Base-by-base conservation (phyloP, 2,329 filamentous ascomycete species). In the Madurella mycetomatis region DNA sequence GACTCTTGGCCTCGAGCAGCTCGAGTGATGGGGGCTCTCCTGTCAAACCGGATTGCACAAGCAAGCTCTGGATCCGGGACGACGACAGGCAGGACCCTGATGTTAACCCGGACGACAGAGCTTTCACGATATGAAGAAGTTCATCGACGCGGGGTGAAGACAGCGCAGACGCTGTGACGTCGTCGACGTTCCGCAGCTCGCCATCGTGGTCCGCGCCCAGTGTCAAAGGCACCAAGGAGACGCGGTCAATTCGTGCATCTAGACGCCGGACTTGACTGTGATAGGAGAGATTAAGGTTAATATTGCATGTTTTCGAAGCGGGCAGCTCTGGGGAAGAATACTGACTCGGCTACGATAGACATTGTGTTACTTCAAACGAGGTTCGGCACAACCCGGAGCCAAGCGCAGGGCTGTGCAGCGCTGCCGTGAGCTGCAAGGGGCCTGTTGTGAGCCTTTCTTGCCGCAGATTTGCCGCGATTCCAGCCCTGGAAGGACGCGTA, bases 61-160 rank as follows among this genome's bases (percentile, higher is more conserved):
- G 76, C 32, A 91, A 73, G 13, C 72, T 70, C 55, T 78, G 77
- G 55, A 95, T 82, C 19, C 79, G 79, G 51, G 75, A 72, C 18
- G 82, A 69, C 2, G 82, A 72, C n/a, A 91, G 72, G 7, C 88
- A 73, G 32, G 83, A 75, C 49, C 80, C 78, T 5, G 85, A 82
- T 2, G 83, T 82, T 1, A 86, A 82, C 2, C 83, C 83, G 4
- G 86, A 83, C 17, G 88, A 92, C 13, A 95, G 72, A 2, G 83
- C 76, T 69, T 86, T 86, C 64, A 89, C 82, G 51, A 91, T 81
- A 54, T 73, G 75, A 60, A 91, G 80, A 40, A 95, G 73, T 50
- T 84, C 77, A 68, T 82, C 72, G 62, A 86, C 72, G 49, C 82
- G 73, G 25, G 79, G 76, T 17, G 77, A 79, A 58, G 78, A 71